phyloP scores from a whole-genome alignment of 2,329 filamentous ascomycete genomes.

The Lecanosticta acicola region DNA sequence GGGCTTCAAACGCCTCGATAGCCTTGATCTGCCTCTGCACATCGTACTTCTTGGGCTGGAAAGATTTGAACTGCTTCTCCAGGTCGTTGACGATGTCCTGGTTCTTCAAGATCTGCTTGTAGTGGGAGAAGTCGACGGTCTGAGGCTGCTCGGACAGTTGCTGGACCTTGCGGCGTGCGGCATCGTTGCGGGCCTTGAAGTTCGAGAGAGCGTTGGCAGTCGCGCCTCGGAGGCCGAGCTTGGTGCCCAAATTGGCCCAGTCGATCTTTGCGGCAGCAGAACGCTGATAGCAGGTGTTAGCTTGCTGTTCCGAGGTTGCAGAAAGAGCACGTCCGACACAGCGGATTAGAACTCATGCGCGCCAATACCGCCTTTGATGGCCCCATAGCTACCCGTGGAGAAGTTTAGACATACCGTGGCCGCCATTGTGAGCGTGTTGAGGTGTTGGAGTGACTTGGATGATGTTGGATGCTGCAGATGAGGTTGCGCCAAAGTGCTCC shows the following conservation, averaged over 20 bases:
- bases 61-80: slow-evolving; percentile 86
- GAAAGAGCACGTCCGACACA: background rate
- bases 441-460: background rate
- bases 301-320: background rate
- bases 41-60: slow-evolving; percentile 92
- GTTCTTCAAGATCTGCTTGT: slow-evolving; percentile 93
- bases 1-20: slow-evolving; percentile 94
- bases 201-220: slow-evolving; percentile 84
- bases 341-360: slow-evolving; percentile 6
- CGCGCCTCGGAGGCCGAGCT: slow-evolving; percentile 92
- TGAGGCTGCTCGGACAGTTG: slow-evolving; percentile 77
- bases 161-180: slow-evolving; percentile 89
- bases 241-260: slow-evolving; percentile 91
- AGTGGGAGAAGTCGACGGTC: slow-evolving; percentile 85
- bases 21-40: slow-evolving; percentile 91
- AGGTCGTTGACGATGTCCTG: slow-evolving; percentile 91
- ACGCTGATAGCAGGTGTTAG: slow-evolving; percentile 56
- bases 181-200: slow-evolving; percentile 99
- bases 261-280: slow-evolving; percentile 99
- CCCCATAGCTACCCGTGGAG: background rate
- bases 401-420: slow-evolving; percentile 25
- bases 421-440: slow-evolving; percentile 26
- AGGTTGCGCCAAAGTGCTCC: slow-evolving; percentile 1
- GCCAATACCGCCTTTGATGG: slow-evolving; percentile 3
- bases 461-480: background rate